phyloP scores from a whole-genome alignment of 345 rosid species.

The Cardamine occulta region DNA sequence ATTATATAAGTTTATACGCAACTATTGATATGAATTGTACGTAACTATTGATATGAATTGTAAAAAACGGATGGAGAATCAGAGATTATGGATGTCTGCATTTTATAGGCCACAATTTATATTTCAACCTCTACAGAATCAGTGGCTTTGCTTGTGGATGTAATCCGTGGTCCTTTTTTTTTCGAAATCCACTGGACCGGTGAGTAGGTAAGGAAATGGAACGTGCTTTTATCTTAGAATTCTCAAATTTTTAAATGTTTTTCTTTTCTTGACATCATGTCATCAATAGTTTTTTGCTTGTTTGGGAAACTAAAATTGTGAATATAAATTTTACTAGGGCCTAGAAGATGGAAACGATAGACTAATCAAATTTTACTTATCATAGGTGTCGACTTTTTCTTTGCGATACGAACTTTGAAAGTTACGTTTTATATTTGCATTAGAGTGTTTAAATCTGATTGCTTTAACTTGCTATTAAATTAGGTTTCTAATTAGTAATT shows the following conservation, averaged over 20 bases:
- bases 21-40: no score
- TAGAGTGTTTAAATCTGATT: background rate
- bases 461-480: background rate
- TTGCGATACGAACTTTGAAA: background rate
- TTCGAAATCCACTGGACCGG: background rate
- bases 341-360: background rate
- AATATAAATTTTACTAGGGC: background rate
- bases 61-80: no score
- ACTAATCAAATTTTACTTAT: background rate
- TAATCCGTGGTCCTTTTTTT: background rate
- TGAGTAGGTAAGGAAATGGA: slow-evolving; percentile 38
- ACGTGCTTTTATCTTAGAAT: slow-evolving; percentile 30
- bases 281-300: no score
- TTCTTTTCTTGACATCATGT: background rate
- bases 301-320: background rate
- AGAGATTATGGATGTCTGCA: background rate
- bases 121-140: background rate
- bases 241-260: background rate
- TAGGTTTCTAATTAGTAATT: background rate
- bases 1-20: no score
- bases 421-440: background rate
- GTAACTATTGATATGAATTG: background rate
- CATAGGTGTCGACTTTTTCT: background rate
- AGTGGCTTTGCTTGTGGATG: background rate
- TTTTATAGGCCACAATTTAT: background rate